phyloP scores from a whole-genome alignment of 2,329 filamentous ascomycete species.

The Ophiostoma ips region DNA sequence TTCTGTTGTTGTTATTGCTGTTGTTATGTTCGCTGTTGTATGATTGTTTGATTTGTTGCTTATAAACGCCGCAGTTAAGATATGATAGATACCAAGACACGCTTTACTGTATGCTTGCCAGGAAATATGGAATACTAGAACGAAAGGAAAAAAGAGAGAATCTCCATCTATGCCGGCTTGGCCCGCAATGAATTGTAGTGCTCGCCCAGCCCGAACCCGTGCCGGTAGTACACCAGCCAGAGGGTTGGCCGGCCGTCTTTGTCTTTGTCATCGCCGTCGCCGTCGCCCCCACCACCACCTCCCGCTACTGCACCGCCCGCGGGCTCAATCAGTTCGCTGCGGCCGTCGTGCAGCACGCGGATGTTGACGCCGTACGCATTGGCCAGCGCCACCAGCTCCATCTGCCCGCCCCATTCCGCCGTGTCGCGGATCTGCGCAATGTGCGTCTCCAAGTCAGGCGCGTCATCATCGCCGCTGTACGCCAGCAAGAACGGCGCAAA shows the following conservation, averaged over 20 bases:
- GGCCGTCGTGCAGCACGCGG: constrained; percentile 71
- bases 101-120: too few relatives aligned
- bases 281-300: constrained; percentile 16
- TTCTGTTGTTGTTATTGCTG: neutral
- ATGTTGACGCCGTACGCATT: constrained; percentile 69
- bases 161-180: constrained; percentile 8
- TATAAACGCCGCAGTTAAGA: neutral
- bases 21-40: neutral
- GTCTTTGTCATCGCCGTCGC: constrained; percentile 21
- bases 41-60: neutral
- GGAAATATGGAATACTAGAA: neutral
- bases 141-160: neutral
- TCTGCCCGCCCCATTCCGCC: constrained; percentile 89
- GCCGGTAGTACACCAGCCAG: constrained; percentile 91
- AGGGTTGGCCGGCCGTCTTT: constrained; percentile 38
- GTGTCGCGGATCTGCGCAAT: constrained; percentile 67
- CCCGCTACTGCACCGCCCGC: too few relatives aligned
- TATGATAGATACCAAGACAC: too few relatives aligned
- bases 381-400: constrained; percentile 77
- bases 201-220: constrained; percentile 87
- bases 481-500: constrained; percentile 55
- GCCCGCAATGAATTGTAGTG: constrained; percentile 84
- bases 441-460: constrained; percentile 49
- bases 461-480: constrained; percentile 5
- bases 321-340: constrained; percentile 60